These are phyloP conservation scores for Grifola frondosa DNA, from an alignment of 1,284 basidiomycete genomes.

Conservation along the genomic window DNA sequence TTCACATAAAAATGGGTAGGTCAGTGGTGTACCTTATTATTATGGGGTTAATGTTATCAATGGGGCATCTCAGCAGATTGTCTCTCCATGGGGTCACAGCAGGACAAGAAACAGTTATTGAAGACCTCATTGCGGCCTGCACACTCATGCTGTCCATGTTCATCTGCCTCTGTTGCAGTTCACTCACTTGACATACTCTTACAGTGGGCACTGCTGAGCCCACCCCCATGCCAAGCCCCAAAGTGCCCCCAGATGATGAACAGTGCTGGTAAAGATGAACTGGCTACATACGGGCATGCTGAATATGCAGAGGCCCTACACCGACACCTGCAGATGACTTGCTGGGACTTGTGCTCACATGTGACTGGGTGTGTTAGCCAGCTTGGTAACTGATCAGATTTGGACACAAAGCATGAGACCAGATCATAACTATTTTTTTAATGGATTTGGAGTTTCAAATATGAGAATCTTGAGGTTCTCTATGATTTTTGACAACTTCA, in stretches of 20 bases:
- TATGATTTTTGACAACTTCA: no score
- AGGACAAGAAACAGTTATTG: conserved; percentile 22
- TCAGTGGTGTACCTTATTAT: conserved; percentile 18
- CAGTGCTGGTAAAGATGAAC: conserved; percentile 32
- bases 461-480: no score
- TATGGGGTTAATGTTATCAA: background rate
- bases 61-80: conserved; percentile 12
- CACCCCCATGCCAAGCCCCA: conserved; percentile 16
- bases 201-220: conserved; percentile 14
- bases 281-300: conserved; percentile 21
- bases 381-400: no score
- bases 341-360: conserved; percentile 19
- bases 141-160: conserved; percentile 14
- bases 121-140: conserved; percentile 21
- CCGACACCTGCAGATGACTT: conserved; percentile 23
- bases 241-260: conserved; percentile 21
- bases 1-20: conserved; percentile 1
- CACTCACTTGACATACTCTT: conserved; percentile 22
- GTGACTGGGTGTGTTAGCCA: conserved; percentile 16
- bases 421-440: no score
- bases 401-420: no score
- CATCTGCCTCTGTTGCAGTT: conserved; percentile 18
- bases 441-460: no score
- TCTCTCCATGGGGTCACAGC: conserved; percentile 21
- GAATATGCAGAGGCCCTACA: conserved; percentile 22